Base-by-base conservation (phyloP, 805 yeast genomes). In the Saccharomycopsis selenospora region DNA sequence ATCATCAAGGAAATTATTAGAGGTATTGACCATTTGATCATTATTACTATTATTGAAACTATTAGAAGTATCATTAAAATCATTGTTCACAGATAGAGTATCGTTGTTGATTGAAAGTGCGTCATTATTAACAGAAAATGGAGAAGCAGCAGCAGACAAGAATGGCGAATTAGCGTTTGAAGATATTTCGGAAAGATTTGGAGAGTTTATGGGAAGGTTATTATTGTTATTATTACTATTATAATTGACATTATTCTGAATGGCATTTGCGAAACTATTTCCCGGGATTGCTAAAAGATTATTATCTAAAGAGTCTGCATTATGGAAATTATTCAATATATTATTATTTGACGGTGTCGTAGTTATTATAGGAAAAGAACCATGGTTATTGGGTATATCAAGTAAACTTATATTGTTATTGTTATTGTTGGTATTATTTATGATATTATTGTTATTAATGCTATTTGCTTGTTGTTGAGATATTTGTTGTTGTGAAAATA, bases 131-230 rank as follows among this genome's bases (percentile, higher is more conserved):
- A 24, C 38, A 22, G 49, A 45, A 29, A 40, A 45, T 13, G 54
- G 54, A 24, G 43, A 40, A 13, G 43, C 54, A 3, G 46, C 38
- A 10, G 52, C 48, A 8, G 49, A 45, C 2, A 47, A 23, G 36
- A 26, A 51, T 5, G 54, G 54, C 3, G 43, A 36, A 41, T 38
- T 24, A 17, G 45, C 53, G 17, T 38, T 38, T 7, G 48, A 42
- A 5, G 52, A 48, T 2, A 48, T 18, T 22, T 51, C 55, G 3
- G 50, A 45, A 14, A 51, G 26, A 24, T 51, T 51, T 3, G 52
- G 46, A 4, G 36, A n/a, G 42, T 28, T 22, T 20, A 28, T 14
- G 10, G 17, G 20, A 8, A 46, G 17, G 23, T 42, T 28, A 26
- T 36, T 25, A 27, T 36, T 36, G 20, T 28, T 20, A 11, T 30